phyloP scores from a whole-genome alignment of 2,329 filamentous ascomycete genomes.

The Colletotrichum horii region DNA sequence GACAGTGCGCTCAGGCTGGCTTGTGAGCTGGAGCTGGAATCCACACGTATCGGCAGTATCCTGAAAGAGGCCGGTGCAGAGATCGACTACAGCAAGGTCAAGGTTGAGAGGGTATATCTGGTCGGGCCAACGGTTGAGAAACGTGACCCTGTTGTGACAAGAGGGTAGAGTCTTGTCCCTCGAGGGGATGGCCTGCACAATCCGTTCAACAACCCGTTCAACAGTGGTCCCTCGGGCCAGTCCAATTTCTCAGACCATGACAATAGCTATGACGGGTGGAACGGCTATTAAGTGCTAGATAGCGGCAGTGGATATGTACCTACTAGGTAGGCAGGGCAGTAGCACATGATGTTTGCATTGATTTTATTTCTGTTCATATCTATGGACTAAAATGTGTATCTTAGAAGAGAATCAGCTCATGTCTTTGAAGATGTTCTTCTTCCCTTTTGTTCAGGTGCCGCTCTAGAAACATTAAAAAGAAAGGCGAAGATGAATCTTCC shows the following conservation, averaged over 20 bases:
- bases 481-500: rapidly evolving
- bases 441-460: neutral
- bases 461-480: neutral
- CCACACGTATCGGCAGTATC: neutral
- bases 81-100: neutral
- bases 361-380: rapidly evolving
- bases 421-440: rapidly evolving
- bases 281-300: neutral
- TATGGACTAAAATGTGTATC: neutral
- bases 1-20: neutral
- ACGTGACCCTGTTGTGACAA: no score
- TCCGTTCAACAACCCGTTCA: neutral
- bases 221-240: neutral
- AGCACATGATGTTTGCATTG: neutral
- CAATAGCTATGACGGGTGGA: neutral
- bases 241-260: neutral
- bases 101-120: neutral
- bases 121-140: neutral
- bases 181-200: rapidly evolving
- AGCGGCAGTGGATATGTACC: rapidly evolving
- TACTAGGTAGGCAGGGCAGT: neutral
- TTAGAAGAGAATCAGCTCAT: rapidly evolving
- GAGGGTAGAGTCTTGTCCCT: no score
- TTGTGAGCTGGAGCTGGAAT: neutral
- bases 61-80: neutral